Conservation (phyloP, 2,329 filamentous ascomycete species). For the Parascedosporium putredinis region DNA sequence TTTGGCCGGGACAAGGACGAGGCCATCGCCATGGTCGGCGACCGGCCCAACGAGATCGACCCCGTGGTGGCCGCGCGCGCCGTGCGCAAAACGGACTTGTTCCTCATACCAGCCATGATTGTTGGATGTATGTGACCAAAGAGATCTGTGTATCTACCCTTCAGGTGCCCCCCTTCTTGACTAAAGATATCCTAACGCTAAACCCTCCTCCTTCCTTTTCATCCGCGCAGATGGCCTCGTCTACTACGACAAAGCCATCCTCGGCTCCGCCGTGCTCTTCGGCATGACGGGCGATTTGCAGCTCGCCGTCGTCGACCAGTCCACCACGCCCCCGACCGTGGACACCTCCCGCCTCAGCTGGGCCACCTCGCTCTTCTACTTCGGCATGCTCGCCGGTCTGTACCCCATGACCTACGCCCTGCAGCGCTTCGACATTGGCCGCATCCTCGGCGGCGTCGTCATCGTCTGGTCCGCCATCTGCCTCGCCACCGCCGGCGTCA, state of each 20-base stretch:
- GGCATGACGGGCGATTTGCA: slow-evolving; percentile 63
- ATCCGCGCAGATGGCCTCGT: slow-evolving; percentile 26
- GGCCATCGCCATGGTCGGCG: slow-evolving; percentile 49
- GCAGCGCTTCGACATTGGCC: slow-evolving; percentile 56
- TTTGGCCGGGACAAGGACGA: slow-evolving; percentile 32
- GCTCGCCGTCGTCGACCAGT: slow-evolving; percentile 39
- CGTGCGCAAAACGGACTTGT: slow-evolving; percentile 55
- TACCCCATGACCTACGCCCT: slow-evolving; percentile 64
- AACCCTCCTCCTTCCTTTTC: not conserved
- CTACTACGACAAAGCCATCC: slow-evolving; percentile 52
- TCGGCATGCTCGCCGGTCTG: slow-evolving; percentile 64
- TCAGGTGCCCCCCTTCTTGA: not conserved
- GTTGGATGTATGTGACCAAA: slow-evolving; percentile 27
- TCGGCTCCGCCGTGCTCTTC: slow-evolving; percentile 62
- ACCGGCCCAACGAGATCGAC: slow-evolving; percentile 43
- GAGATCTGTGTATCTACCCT: not conserved
- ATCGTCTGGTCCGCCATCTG: slow-evolving; percentile 58
- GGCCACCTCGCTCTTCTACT: slow-evolving; percentile 73
- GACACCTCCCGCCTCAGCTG: slow-evolving; percentile 61
- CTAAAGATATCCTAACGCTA: not conserved
- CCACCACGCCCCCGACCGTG: slow-evolving; percentile 39
- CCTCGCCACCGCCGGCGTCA: slow-evolving; percentile 58
- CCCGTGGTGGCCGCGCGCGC: slow-evolving; percentile 43
- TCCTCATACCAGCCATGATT: slow-evolving; percentile 58
- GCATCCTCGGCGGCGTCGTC: slow-evolving; percentile 52